These are phyloP conservation scores for Arctium lappa DNA, from an alignment of 129 eudicot genomes.

Conservation along the genomic window DNA sequence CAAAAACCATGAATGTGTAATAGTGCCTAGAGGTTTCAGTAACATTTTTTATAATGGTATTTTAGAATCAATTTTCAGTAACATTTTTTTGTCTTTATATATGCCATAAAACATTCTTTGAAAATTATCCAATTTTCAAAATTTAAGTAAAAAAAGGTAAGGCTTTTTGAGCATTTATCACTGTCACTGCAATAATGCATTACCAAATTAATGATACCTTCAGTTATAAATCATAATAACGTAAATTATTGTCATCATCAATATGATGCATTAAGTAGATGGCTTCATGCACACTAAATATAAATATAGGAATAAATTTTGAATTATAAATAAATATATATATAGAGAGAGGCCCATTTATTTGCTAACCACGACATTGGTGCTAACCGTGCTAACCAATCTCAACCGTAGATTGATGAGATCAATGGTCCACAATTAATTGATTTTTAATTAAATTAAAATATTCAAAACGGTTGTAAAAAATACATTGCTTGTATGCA, in stretches of 20 bases:
- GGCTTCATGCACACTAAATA: neutral
- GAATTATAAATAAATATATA: no score
- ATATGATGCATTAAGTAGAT: neutral
- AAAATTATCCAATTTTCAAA: neutral
- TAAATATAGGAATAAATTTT: no score
- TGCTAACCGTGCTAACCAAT: no score
- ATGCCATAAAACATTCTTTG: neutral
- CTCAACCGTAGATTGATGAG: no score
- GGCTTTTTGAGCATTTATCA: neutral
- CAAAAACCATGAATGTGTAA: neutral
- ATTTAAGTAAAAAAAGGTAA: neutral
- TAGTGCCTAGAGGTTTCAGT: neutral
- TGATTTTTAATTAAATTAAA: no score
- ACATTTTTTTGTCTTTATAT: neutral
- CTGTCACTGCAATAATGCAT: neutral
- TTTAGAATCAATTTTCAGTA: no score
- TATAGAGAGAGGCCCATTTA: no score
- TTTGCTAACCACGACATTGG: no score
- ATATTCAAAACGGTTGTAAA: no score
- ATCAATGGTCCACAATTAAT: no score
- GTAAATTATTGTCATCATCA: neutral
- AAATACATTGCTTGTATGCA: no score
- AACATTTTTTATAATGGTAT: no score
- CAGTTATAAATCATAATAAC: neutral
- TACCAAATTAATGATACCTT: neutral